Evolutionary conservation across 352 stramenopile genomes (phyloP).

Genomic region (Blastocystis sp.): DNA sequence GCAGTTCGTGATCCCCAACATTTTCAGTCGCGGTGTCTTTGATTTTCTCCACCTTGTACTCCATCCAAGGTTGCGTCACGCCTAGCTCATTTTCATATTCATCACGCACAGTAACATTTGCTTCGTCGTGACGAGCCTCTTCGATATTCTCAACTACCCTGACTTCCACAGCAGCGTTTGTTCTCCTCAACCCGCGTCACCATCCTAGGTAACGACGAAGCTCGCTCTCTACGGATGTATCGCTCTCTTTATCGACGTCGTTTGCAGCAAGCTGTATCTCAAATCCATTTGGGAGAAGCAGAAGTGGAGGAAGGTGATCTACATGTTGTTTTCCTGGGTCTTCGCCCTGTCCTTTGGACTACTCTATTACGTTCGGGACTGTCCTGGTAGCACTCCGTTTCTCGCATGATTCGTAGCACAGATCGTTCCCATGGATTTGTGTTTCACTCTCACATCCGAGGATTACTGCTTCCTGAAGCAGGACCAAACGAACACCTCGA

Average conservation of each 20-base stretch:
- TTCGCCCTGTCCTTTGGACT: slow-evolving; percentile 43
- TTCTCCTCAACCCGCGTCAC: neutral
- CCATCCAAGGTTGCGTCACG: neutral
- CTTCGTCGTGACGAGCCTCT: slow-evolving; percentile 52
- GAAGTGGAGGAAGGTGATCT: slow-evolving; percentile 61
- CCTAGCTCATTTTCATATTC: slow-evolving; percentile 61
- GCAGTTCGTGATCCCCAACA: slow-evolving; percentile 60
- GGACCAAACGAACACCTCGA: slow-evolving; percentile 16
- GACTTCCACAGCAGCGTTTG: slow-evolving; percentile 43
- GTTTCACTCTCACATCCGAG: slow-evolving; percentile 46
- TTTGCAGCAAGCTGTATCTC: slow-evolving; percentile 34
- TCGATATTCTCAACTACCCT: slow-evolving; percentile 55
- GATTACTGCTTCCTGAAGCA: slow-evolving; percentile 66
- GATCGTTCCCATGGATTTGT: slow-evolving; percentile 53
- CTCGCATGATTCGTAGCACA: slow-evolving; percentile 12
- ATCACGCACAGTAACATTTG: slow-evolving; percentile 57
- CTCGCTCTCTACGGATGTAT: slow-evolving; percentile 56
- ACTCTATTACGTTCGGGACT: slow-evolving; percentile 40
- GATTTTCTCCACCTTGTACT: slow-evolving; percentile 52
- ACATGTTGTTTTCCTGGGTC: slow-evolving; percentile 32
- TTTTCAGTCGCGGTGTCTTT: slow-evolving; percentile 51
- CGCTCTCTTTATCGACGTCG: slow-evolving; percentile 46
- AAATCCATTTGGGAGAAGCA: slow-evolving; percentile 50
- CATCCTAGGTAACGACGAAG: slow-evolving; percentile 46
- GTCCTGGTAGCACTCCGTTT: neutral